Base-by-base conservation (phyloP, 1,284 basidiomycete species). In the Trichosporon sp. region DNA sequence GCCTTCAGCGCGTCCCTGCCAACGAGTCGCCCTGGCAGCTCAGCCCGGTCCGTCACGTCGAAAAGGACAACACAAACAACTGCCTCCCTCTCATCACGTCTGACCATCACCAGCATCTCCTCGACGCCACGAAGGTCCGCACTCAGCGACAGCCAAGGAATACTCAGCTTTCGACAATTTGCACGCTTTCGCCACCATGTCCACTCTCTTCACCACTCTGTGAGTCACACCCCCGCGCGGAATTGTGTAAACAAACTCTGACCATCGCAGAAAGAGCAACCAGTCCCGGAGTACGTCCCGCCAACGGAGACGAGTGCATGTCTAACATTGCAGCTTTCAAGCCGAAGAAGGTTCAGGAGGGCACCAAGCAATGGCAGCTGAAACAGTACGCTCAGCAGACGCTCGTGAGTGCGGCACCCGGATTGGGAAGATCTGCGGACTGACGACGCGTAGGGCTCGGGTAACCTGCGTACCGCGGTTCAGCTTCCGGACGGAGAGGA, bases 321-420 rank as follows among this genome's bases (percentile, higher is more conserved):
- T 18, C 70, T 69, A 21, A 68, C 69, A 11, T 12, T 12, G 18
- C 68, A 84, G 82, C 95, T n/a, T 98, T 98, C 87, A 96, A 96
- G 81, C 95, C 95, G 53, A 94, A 93, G 85, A 95, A 97, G 83
- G 91, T 95, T 29, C 91, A 94, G 8, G 94, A 96, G 82, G 95
- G 95, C 47, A 96, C 95, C 35, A 97, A 96, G 83, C 95, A 97
- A 81, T 97, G 95, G 83, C 95, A 98, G 84, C 86, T 98, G 73
- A 90, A 95, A 81, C 95, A 96, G 83, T 98, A 98, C 82, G 95
- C 95, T 13, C 95, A 98, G 81, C 95, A 95, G 35, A 98, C 95
- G 12, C 85, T 98, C 79, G 95, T 96, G 27, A 66, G 78, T 70
- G 11, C 13, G 13, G 38, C 27, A 1, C 0, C 4, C 21, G 18